Evolutionary conservation across 2,329 filamentous ascomycete genomes (phyloP).

Genomic region (Sporothrix curviconia): DNA sequence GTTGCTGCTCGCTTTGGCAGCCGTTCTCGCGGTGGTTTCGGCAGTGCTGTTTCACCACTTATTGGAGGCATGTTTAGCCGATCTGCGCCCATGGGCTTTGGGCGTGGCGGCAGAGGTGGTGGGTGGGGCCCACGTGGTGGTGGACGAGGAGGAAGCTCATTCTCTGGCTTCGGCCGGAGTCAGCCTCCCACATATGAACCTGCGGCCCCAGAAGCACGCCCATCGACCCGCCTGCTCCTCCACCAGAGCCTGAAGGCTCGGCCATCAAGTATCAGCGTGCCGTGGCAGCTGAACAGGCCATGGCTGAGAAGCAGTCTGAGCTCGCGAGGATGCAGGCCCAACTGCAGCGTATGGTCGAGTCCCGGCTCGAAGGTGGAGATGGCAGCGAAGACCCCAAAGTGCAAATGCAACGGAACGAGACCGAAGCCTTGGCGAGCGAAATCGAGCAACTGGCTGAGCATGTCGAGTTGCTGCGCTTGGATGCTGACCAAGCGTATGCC

Average conservation of each 20-base stretch:
- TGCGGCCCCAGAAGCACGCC: background rate
- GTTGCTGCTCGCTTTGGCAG: slow-evolving; percentile 2
- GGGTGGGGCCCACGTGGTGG: background rate
- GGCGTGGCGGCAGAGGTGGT: slow-evolving; percentile 1
- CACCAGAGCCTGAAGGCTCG: background rate
- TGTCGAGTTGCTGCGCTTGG: slow-evolving; percentile 34
- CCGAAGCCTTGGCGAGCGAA: slow-evolving; percentile 28
- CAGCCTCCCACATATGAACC: background rate
- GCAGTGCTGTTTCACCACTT: background rate
- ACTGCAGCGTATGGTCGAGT: slow-evolving; percentile 19
- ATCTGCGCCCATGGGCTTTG: slow-evolving; percentile 9
- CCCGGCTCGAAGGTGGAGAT: slow-evolving; percentile 12
- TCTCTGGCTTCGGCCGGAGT: background rate
- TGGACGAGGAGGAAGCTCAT: background rate
- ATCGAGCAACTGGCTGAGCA: slow-evolving; percentile 33
- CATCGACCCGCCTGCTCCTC: background rate
- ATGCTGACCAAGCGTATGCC: slow-evolving; percentile 44
- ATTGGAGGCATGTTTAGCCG: slow-evolving; percentile 11
- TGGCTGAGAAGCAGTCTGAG: slow-evolving; percentile 27
- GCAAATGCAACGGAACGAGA: slow-evolving; percentile 20
- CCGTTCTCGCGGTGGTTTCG: background rate
- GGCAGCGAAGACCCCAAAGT: slow-evolving; percentile 16
- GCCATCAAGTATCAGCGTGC: slow-evolving; percentile 31
- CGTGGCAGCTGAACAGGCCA: slow-evolving; percentile 29
- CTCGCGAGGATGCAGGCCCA: slow-evolving; percentile 22